phyloP scores from a whole-genome alignment of 129 eudicot species.

The Flaveria linearis region DNA sequence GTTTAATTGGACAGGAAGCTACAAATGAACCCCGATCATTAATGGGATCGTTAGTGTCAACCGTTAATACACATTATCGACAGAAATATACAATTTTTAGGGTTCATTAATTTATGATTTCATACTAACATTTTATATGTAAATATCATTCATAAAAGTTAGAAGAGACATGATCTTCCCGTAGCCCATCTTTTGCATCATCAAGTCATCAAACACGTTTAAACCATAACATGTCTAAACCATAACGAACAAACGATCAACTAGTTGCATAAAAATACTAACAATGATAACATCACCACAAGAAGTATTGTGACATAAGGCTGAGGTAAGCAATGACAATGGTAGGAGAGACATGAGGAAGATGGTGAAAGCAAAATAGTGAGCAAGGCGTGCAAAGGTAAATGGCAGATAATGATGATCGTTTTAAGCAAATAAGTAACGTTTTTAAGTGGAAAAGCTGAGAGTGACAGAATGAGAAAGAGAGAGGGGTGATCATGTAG shows the following conservation, averaged over 20 bases:
- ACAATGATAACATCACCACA: neutral
- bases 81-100: too few relatives aligned
- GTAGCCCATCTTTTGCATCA: neutral
- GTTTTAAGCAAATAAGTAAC: slow-evolving; percentile 23
- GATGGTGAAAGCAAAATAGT: slow-evolving; percentile 23
- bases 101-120: neutral
- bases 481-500: slow-evolving; percentile 25
- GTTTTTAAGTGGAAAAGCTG: slow-evolving; percentile 18
- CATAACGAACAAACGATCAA: neutral
- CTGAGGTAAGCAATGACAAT: slow-evolving; percentile 36
- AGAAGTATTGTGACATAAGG: slow-evolving; percentile 22
- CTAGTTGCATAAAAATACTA: neutral
- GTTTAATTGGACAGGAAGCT: too few relatives aligned
- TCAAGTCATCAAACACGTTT: neutral
- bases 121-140: too few relatives aligned
- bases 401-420: slow-evolving; percentile 34
- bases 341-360: slow-evolving; percentile 26
- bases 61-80: too few relatives aligned
- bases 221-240: neutral
- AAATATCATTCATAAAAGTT: too few relatives aligned
- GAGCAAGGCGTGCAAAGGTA: slow-evolving; percentile 37
- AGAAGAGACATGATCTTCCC: neutral
- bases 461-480: slow-evolving; percentile 18
- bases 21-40: too few relatives aligned
- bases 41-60: too few relatives aligned